These are phyloP conservation scores for Zancudomyces culisetae DNA, from an alignment of 371 early-diverging fungal species.

Conservation along the genomic window DNA sequence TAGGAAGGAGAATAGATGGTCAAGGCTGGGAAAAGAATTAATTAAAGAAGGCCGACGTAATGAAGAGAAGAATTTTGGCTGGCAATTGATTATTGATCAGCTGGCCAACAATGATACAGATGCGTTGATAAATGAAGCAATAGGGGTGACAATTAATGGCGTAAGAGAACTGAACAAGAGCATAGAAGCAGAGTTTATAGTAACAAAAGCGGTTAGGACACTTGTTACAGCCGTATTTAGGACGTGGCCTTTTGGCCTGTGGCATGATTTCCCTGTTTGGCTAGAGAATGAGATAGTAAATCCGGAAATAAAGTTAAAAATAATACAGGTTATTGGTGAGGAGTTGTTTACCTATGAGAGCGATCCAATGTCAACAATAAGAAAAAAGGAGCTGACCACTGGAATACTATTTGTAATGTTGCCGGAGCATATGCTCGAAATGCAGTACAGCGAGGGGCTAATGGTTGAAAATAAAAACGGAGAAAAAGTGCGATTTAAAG, in stretches of 20 bases:
- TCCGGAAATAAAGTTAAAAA: constrained; percentile 10
- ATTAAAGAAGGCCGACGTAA: background rate
- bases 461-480: background rate
- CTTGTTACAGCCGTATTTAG: background rate
- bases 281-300: background rate
- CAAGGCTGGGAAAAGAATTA: background rate
- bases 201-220: background rate
- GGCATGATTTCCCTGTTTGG: background rate
- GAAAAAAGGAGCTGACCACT: constrained; percentile 17
- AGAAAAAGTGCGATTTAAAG: background rate
- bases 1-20: background rate
- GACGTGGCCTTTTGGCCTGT: background rate
- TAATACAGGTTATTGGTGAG: constrained; percentile 21
- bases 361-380: constrained; percentile 13
- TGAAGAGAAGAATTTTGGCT: constrained; percentile 1
- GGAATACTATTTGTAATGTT: constrained; percentile 17
- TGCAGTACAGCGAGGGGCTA: constrained; percentile 13
- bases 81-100: constrained; percentile 2
- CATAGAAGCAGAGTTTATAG: background rate
- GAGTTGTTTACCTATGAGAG: constrained; percentile 20
- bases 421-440: constrained; percentile 6
- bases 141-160: background rate
- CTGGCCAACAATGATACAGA: background rate
- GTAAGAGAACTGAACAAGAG: background rate
- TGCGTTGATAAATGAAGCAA: background rate